phyloP scores from a whole-genome alignment of 495 filamentous ascomycete species.

The Aspergillus saccharolyticus region DNA sequence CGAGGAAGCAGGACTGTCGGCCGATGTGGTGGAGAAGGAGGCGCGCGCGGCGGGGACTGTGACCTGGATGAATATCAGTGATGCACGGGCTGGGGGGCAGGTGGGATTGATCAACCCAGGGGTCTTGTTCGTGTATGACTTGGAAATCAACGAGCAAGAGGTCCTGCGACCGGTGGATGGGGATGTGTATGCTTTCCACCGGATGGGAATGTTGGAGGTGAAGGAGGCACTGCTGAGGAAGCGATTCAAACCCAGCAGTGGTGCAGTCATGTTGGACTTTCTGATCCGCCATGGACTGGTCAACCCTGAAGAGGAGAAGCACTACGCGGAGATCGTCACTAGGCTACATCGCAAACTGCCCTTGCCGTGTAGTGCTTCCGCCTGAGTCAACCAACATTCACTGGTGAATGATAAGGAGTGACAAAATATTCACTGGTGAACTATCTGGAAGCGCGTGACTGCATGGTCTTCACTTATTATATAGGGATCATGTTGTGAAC shows the following conservation, averaged over 20 bases:
- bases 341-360: constrained; percentile 37
- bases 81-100: constrained; percentile 3
- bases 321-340: constrained; percentile 44
- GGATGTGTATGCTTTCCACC: background rate
- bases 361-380: background rate
- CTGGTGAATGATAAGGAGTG: too few species aligned
- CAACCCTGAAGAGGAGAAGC: constrained; percentile 43
- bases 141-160: background rate
- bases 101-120: constrained; percentile 7
- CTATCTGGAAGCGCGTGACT: too few species aligned
- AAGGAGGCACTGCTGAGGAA: background rate
- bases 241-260: background rate
- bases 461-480: too few species aligned
- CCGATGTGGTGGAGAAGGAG: background rate
- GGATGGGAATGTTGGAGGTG: background rate
- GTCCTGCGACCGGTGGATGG: background rate
- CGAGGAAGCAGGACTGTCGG: constrained; percentile 41
- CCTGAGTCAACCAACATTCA: background rate
- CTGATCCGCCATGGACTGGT: constrained; percentile 52
- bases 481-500: too few species aligned
- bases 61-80: constrained; percentile 8
- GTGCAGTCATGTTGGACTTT: constrained; percentile 45
- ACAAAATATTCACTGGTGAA: too few species aligned
- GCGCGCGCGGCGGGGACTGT: constrained; percentile 7
- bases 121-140: background rate